A percentile compares a stretch with the other conserved stretches of the same genome.
Evolutionary conservation across 1,139 yeast genomes (phyloP).

Genomic region (Chernovozyma aurita): DNA sequence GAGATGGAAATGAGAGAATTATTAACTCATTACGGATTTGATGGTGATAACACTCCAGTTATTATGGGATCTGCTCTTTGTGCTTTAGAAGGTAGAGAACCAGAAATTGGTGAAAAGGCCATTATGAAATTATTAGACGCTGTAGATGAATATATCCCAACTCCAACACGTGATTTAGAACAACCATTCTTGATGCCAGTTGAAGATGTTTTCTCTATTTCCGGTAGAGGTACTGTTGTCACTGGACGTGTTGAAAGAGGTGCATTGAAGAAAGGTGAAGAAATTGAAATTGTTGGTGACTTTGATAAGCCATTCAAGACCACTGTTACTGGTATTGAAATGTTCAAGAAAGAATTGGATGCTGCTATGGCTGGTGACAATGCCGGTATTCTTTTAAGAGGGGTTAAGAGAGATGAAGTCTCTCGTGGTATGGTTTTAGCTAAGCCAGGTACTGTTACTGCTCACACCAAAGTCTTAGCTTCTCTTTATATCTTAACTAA

Average conservation of each 20-base stretch:
- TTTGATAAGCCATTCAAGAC: constrained; percentile 85
- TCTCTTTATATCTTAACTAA: constrained; percentile 88
- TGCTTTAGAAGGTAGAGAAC: constrained; percentile 83
- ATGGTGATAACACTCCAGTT: constrained; percentile 97
- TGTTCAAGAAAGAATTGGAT: constrained; percentile 93
- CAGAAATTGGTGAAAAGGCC: constrained; percentile 90
- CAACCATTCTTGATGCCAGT: constrained; percentile 96
- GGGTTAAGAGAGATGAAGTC: constrained; percentile 96
- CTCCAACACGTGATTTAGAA: constrained; percentile 93
- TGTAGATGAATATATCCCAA: constrained; percentile 92
- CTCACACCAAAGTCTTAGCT: constrained; percentile 92
- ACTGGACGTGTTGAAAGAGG: constrained; percentile 99
- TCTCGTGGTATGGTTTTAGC: constrained; percentile 97
- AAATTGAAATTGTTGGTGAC: constrained; percentile 93
- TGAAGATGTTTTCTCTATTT: constrained; percentile 95
- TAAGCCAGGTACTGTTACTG: constrained; percentile 87
- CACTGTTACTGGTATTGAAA: constrained; percentile 92
- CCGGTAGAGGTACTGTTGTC: constrained; percentile 99
- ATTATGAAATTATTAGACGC: constrained; percentile 83
- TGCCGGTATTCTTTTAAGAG: constrained; percentile 96
- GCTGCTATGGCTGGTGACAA: constrained; percentile 93
- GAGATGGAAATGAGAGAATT: constrained; percentile 99
- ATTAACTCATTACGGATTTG: constrained; percentile 85
- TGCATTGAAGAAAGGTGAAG: constrained; percentile 94
- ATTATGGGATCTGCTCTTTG: constrained; percentile 98